Conservation (phyloP, 1,284 basidiomycete species). For the Papiliotrema terrestris region DNA sequence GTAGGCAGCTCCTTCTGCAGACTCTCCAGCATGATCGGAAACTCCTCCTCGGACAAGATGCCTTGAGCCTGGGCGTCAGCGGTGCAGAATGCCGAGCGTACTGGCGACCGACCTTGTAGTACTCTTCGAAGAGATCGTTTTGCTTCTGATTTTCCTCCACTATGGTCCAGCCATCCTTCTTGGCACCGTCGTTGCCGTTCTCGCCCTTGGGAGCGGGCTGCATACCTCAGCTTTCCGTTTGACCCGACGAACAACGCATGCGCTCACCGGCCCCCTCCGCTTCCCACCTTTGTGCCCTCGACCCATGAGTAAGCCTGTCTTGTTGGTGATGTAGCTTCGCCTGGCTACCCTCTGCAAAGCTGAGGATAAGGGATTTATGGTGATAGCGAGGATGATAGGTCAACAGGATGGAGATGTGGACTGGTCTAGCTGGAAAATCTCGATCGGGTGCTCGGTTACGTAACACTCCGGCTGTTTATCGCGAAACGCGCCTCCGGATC, state of each 20-base stretch:
- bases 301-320: neutral
- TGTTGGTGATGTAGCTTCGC: neutral
- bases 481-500: too few relatives aligned
- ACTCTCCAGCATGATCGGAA: slow-evolving; percentile 68
- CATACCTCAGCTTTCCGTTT: neutral
- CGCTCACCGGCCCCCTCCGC: neutral
- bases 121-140: slow-evolving; percentile 68
- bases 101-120: slow-evolving; percentile 57
- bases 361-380: neutral
- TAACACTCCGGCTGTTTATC: too few relatives aligned
- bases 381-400: neutral
- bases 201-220: slow-evolving; percentile 2
- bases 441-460: too few relatives aligned
- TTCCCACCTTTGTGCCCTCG: slow-evolving; percentile 1
- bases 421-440: too few relatives aligned
- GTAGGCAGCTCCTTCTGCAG: slow-evolving; percentile 78
- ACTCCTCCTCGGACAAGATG: slow-evolving; percentile 59
- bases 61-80: slow-evolving; percentile 25
- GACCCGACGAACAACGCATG: neutral
- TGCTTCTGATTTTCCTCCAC: neutral
- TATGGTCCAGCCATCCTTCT: slow-evolving; percentile 16
- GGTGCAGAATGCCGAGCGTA: neutral
- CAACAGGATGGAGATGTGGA: too few relatives aligned
- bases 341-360: neutral
- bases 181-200: neutral